Evolutionary conservation across 2,329 filamentous ascomycete genomes (phyloP).

Genomic region (Neophaeococcomyces aloes): DNA sequence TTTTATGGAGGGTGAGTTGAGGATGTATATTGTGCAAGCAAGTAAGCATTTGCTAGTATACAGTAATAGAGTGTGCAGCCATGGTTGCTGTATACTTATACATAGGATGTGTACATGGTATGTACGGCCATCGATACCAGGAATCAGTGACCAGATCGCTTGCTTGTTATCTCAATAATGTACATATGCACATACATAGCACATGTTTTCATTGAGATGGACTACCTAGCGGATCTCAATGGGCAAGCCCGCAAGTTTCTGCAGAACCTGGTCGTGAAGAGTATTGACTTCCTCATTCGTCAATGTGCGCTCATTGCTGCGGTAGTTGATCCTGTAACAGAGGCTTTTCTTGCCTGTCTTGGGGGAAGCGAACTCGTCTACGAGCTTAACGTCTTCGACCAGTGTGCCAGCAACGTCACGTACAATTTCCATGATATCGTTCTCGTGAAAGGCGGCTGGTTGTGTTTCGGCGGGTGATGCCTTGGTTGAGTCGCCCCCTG

Average conservation of each 20-base stretch:
- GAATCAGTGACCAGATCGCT: no score
- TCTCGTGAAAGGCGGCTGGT: conserved; percentile 62
- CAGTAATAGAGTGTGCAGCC: no score
- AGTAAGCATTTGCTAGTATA: no score
- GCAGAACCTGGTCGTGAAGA: conserved; percentile 59
- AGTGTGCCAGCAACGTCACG: conserved; percentile 69
- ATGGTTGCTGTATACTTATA: no score
- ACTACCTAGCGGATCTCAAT: conserved; percentile 68
- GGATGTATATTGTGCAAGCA: no score
- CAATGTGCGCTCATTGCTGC: conserved; percentile 81
- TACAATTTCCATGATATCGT: conserved; percentile 94
- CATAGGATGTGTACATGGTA: no score
- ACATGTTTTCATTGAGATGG: no score
- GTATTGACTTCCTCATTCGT: conserved; percentile 71
- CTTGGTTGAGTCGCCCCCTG: conserved; percentile 28
- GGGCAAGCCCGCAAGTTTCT: conserved; percentile 56
- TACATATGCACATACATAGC: no score
- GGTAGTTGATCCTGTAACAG: conserved; percentile 89
- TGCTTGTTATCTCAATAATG: no score
- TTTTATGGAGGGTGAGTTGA: no score
- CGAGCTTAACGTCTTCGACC: conserved; percentile 75
- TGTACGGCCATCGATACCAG: no score
- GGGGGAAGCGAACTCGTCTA: conserved; percentile 82
- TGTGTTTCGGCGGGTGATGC: conserved; percentile 29
- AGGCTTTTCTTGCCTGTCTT: conserved; percentile 72